Percentiles rank a stretch among this genome's conserved stretches.
These are phyloP conservation scores for Chrysophaeum taylorii DNA, from an alignment of 352 stramenopile species.

Conservation along the genomic window DNA sequence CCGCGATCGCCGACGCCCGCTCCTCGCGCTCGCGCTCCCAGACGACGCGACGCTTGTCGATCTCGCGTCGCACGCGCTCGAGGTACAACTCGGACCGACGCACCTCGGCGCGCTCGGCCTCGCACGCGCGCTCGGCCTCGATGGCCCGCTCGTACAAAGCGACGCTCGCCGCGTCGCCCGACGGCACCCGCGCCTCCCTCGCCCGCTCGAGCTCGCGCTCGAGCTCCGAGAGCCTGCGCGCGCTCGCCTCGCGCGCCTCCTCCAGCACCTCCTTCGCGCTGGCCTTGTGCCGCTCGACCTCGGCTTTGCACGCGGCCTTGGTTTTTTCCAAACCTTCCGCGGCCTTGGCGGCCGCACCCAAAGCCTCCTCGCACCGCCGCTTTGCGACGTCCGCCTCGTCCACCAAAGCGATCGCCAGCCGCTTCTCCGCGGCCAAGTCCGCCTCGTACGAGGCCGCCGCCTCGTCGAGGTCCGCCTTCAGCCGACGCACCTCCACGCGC, in stretches of 20 bases:
- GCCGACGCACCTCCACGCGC: too few relatives aligned
- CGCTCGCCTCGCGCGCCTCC: not conserved
- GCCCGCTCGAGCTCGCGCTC: not conserved
- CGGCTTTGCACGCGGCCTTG: not conserved
- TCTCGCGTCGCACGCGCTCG: not conserved
- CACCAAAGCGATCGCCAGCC: not conserved
- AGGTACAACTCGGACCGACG: conserved; percentile 1
- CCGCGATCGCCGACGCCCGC: not conserved
- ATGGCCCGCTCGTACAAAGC: not conserved
- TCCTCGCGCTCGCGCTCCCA: not conserved
- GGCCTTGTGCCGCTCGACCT: not conserved
- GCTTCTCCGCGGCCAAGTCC: conserved; percentile 11
- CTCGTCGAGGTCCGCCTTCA: not conserved
- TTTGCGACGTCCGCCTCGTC: not conserved
- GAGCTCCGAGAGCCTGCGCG: not conserved
- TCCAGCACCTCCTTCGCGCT: not conserved
- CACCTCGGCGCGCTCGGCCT: not conserved
- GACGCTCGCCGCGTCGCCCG: not conserved
- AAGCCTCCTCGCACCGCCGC: not conserved
- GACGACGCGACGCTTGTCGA: not conserved
- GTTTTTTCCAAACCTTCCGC: not conserved
- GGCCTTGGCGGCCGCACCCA: not conserved
- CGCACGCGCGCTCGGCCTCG: not conserved
- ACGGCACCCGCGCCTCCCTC: not conserved
- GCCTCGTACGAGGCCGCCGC: not conserved